These are phyloP conservation scores for Geranomyces variabilis DNA, from an alignment of 192 early-diverging fungal genomes.

Conservation along the genomic window DNA sequence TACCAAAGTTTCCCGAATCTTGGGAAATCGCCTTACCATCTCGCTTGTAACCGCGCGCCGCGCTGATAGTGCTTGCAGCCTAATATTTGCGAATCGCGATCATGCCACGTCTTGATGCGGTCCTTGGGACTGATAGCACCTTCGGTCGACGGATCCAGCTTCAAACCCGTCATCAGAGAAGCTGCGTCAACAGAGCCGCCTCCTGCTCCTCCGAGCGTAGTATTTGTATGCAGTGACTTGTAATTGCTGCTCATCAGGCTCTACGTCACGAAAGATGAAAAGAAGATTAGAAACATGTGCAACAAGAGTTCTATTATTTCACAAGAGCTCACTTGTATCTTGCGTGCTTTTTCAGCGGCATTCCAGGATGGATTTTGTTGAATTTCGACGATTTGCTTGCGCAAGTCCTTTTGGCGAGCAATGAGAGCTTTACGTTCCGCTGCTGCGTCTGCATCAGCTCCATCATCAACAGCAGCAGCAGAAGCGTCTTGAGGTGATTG, in stretches of 20 bases:
- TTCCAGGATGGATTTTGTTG: conserved; percentile 58
- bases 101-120: conserved; percentile 22
- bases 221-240: conserved; percentile 9
- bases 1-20: background rate
- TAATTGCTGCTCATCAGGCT: conserved; percentile 22
- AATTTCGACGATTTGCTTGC: conserved; percentile 71
- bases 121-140: conserved; percentile 6
- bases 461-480: background rate
- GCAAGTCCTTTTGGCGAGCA: conserved; percentile 53
- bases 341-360: conserved; percentile 65
- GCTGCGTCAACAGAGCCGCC: background rate
- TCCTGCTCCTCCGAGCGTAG: conserved; percentile 1
- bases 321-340: conserved; percentile 65
- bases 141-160: background rate
- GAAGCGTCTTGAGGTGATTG: background rate
- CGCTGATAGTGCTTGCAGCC: conserved; percentile 85
- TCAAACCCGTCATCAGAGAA: background rate
- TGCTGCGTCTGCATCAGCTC: background rate
- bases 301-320: no score
- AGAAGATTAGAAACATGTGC: no score
- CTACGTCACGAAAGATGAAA: conserved; percentile 24
- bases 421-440: background rate
- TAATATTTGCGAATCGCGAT: conserved; percentile 52
- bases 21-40: background rate
- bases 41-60: conserved; percentile 71